These are phyloP conservation scores for Xylaria sp. DNA, from an alignment of 495 filamentous ascomycete species.

Conservation along the genomic window DNA sequence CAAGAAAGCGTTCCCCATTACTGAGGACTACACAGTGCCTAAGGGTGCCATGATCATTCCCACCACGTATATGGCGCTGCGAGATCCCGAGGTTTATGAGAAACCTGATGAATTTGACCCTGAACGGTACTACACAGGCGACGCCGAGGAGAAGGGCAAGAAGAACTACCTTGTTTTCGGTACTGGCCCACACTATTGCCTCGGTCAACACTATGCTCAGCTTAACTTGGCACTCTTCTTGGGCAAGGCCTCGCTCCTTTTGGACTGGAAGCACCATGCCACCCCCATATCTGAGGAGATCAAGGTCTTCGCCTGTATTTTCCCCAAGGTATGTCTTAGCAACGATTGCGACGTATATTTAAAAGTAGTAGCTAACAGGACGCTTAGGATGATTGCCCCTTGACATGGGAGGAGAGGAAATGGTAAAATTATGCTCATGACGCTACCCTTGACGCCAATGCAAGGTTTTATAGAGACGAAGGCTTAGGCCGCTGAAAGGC, in stretches of 20 bases:
- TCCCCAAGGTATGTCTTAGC: conserved; percentile 79
- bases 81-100: conserved; percentile 91
- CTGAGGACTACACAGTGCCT: conserved; percentile 82
- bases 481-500: not conserved
- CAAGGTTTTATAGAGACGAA: conserved; percentile 13
- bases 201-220: conserved; percentile 94
- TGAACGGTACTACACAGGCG: conserved; percentile 90
- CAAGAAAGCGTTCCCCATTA: conserved; percentile 96
- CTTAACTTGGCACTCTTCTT: conserved; percentile 89
- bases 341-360: not conserved
- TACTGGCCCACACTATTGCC: conserved; percentile 94
- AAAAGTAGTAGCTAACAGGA: conserved; percentile 38
- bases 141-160: conserved; percentile 81
- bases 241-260: conserved; percentile 87
- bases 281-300: conserved; percentile 89
- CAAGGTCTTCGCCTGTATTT: conserved; percentile 98
- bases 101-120: conserved; percentile 89
- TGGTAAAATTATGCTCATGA: conserved; percentile 38
- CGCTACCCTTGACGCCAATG: not conserved
- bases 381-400: conserved; percentile 67
- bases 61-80: conserved; percentile 85
- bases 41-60: conserved; percentile 97
- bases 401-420: conserved; percentile 64
- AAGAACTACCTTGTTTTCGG: conserved; percentile 99
- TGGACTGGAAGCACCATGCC: conserved; percentile 89